Evolutionary conservation across 2,329 filamentous ascomycete genomes (phyloP).

Genomic region (Neonectria coccinea): DNA sequence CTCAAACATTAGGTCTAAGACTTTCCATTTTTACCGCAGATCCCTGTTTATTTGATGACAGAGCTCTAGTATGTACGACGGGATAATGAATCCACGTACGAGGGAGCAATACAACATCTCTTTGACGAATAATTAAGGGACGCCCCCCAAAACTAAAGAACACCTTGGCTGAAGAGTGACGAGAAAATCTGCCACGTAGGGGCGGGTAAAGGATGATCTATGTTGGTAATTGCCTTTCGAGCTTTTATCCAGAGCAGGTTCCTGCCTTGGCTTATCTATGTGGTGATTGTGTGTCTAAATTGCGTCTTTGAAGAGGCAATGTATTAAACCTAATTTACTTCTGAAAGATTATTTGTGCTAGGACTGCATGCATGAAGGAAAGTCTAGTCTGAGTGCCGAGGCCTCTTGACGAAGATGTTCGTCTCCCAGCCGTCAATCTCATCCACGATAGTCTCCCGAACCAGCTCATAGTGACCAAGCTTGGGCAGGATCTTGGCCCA

Average conservation of each 20-base stretch:
- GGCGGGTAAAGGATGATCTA: not conserved
- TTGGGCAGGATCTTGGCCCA: slow-evolving; percentile 66
- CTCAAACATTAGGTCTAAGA: no score
- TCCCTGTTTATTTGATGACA: no score
- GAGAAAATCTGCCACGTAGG: not conserved
- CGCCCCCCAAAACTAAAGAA: no score
- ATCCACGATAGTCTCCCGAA: slow-evolving; percentile 65
- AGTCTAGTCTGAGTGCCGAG: slow-evolving; percentile 36
- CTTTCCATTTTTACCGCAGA: no score
- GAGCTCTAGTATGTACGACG: no score
- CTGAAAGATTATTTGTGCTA: not conserved
- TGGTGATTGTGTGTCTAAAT: not conserved
- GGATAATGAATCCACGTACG: no score
- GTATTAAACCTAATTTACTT: not conserved
- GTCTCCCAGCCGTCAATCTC: slow-evolving; percentile 73
- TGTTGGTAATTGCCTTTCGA: not conserved
- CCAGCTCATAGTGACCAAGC: slow-evolving; percentile 66
- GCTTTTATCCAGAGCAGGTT: not conserved
- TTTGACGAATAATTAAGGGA: no score
- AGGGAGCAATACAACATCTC: no score
- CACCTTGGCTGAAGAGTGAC: not conserved
- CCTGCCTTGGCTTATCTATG: not conserved
- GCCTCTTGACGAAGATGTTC: slow-evolving; percentile 62
- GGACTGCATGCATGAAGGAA: not conserved
- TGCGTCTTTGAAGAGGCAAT: not conserved